Evolutionary conservation across 1,284 basidiomycete species (phyloP), one percentile per base, ranked within the genome.

Genomic region (Trichosporon sp.): DNA sequence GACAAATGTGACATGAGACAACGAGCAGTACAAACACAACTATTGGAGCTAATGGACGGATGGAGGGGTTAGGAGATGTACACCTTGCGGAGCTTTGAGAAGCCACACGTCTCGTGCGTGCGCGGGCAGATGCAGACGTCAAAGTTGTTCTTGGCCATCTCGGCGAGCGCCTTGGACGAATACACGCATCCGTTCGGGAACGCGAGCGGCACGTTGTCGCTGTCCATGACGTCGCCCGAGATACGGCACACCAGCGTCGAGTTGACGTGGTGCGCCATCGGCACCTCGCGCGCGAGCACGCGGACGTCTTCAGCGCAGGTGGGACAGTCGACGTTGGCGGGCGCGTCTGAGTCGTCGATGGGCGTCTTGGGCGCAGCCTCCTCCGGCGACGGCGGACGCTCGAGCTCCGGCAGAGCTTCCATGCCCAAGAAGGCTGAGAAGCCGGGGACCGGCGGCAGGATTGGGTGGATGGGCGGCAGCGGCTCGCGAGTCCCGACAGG

Each of bases 171-270:
- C 92, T 93, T 91, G 80, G 89, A 88, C 19, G 94, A 96, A 81
- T 99, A 99, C 19, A 98, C 95, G 75, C 92, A 88, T 2, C 96
- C 96, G 74, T 93, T 91, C 0, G 94, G 92, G 78, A 98, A 92
- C n/a, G 89, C 91, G 89, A 95, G 88, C 0, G 93, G 93, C 85
- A 90, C 91, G 78, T 96, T 96, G 80, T 95, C 90, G 74, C 90
- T 94, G 78, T 98, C 91, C 91, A 98, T 97, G 72, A 98, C 93
- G 80, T 90, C 91, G 31, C 96, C 96, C 70, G 88, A 93, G 75
- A 97, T 88, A 59, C 89, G 85, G 81, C 97, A 99, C 11, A 99
- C 95, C 70, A 99, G 92, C 0, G 93, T 96, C 64, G 94, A 97
- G 80, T 96, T 98, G 66, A 91, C 90, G 81, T 98, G 95, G 84